Conservation (phyloP, 192 early-diverging fungal species). For the Coemansia sp. region DNA sequence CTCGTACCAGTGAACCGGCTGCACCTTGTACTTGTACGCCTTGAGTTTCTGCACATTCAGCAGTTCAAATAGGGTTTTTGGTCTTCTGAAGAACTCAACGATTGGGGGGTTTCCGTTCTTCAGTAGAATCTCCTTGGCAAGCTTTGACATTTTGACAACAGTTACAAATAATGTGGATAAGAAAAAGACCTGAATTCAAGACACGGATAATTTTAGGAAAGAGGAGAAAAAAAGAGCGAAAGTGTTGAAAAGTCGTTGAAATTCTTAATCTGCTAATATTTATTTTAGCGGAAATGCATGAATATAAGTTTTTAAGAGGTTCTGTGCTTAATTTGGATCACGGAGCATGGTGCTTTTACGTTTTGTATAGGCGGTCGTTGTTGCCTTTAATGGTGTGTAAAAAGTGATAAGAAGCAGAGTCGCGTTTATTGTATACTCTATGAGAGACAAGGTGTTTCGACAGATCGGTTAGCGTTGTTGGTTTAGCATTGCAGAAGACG, state of each 20-base stretch:
- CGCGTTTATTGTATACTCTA: no score
- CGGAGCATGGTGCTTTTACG: no score
- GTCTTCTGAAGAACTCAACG: constrained; percentile 19
- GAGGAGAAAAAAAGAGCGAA: neutral
- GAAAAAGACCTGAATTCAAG: neutral
- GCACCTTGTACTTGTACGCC: constrained; percentile 30
- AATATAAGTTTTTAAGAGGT: no score
- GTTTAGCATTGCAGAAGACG: no score
- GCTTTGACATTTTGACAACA: constrained; percentile 27
- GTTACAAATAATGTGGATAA: neutral
- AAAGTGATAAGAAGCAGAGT: no score
- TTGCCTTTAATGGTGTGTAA: no score
- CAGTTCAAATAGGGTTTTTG: constrained; percentile 47
- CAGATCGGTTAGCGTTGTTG: no score
- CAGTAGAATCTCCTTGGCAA: constrained; percentile 29
- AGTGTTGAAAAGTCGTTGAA: neutral
- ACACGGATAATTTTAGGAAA: neutral
- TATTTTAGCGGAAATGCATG: no score
- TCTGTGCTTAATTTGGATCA: no score
- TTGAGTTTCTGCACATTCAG: constrained; percentile 40
- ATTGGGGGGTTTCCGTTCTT: constrained; percentile 24
- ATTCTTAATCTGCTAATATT: neutral
- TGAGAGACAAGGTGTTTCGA: no score
- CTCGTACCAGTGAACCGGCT: constrained; percentile 42
- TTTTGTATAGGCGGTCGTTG: no score